phyloP scores from a whole-genome alignment of 2,329 filamentous ascomycete genomes.

The Emericellopsis atlantica region DNA sequence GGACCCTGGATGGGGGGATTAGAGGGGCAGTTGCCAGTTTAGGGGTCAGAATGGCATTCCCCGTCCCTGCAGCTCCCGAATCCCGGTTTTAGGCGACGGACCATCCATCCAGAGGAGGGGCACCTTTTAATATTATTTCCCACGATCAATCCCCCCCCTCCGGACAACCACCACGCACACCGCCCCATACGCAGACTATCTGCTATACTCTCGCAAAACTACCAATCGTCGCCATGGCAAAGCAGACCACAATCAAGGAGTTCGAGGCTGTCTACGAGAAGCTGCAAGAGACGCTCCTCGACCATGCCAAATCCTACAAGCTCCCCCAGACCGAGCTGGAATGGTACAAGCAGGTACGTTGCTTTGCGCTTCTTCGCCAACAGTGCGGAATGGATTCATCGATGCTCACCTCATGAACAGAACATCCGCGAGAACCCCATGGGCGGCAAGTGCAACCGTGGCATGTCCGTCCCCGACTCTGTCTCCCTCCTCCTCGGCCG shows the following conservation, averaged over 20 bases:
- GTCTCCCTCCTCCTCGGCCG: slow-evolving; percentile 63
- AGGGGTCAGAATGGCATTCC: too few species aligned
- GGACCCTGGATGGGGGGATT: too few species aligned
- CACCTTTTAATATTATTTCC: too few species aligned
- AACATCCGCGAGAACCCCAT: slow-evolving; percentile 74
- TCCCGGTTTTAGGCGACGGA: too few species aligned
- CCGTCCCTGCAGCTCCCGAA: too few species aligned
- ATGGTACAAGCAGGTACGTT: slow-evolving; percentile 71
- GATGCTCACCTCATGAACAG: slow-evolving; percentile 28
- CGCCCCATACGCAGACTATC: not conserved
- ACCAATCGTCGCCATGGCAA: slow-evolving; percentile 33
- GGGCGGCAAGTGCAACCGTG: slow-evolving; percentile 96
- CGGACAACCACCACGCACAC: too few species aligned
- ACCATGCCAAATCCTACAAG: slow-evolving; percentile 69
- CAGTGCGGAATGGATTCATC: not conserved
- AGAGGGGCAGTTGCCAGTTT: too few species aligned
- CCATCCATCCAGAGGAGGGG: too few species aligned
- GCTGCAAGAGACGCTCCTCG: slow-evolving; percentile 70
- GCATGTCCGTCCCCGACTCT: slow-evolving; percentile 94
- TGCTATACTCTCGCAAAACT: not conserved
- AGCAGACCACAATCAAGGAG: slow-evolving; percentile 68
- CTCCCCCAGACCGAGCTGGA: slow-evolving; percentile 67
- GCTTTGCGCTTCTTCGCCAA: not conserved
- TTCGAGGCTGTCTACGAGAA: slow-evolving; percentile 87
- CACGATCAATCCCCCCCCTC: too few species aligned